Base-by-base conservation (phyloP, 2,329 filamentous ascomycete species). In the Hypocreales sp. region DNA sequence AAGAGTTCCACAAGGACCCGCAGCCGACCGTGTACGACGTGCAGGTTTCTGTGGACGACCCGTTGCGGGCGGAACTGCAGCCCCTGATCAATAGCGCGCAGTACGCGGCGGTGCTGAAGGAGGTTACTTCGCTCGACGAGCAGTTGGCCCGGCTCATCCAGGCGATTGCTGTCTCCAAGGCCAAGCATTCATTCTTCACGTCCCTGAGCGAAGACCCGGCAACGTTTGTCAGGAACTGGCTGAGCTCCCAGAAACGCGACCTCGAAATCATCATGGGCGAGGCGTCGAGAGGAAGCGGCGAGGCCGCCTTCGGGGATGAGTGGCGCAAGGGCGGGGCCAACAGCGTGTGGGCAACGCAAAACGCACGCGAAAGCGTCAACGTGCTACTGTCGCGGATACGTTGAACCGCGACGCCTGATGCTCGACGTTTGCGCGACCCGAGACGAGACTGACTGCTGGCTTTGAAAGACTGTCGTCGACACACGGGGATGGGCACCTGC, bases 21-120 rank as follows among this genome's bases (percentile, higher is more conserved):
- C 61, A 71, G 27, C 75, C 82, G 1, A 94, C 86, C 5, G 64
- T 95, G 40, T 94, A 94, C 58, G 87, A 95, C 51, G 66, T 98
- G 25, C 75, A 76, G 40, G 80, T 98, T 24, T 67, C 74, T 2
- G 67, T 93, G 11, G 81, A 92, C 40, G 83, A 93, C 46, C 82
- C 86, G 1, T 63, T 92, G 26, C 74, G 75, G 27, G 63, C 67
- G 19, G 70, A 69, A 41, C 67, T 83, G 49, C 52, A 69, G 22
- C 58, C 71, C 10, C 64, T 83, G 37, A 64, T 79, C 31, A 67
- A 70, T 32, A 80, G 81, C 37, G 67, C 81, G 1, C 61, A 72
- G 30, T 79, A 82, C 51, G 67, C 76, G 11, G 56, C 64, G 21
- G 77, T 75, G 44, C 67, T 95, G 17, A 78, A 79, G 39, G 74